Evolutionary conservation across 129 eudicot species (phyloP), one percentile per base, ranked within the genome.

Genomic region (Lactuca saligna): DNA sequence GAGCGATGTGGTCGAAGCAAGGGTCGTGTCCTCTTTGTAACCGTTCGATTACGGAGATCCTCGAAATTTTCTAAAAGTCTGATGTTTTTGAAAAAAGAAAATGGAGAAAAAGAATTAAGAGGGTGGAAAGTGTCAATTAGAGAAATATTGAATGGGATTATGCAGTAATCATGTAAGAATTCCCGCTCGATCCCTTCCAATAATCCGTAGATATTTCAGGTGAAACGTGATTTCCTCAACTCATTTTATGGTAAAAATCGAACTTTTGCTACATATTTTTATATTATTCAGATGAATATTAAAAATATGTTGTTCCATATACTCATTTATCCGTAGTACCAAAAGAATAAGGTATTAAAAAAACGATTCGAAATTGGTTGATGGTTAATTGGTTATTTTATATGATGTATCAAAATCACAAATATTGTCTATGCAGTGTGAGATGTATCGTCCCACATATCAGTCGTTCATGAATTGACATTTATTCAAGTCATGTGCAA

Each of bases 11-110:
- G 89, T 69, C 61, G 70, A 84, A 77, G 29, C 80, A 80, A 54
- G 85, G 85, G 35, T 15, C 76, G 64, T 84, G 85, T 65, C 89
- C 83, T 60, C 83, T 84, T 38, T 84, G 89, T 57, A 77, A 81
- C 70, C 79, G 79, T 62, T 69, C 51, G 50, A 78, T 84, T 15
- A 64, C 71, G 12, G 85, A 84, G 79, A 67, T 84, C 17, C 83
- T 84, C 65, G 85, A 84, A 51, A 84, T 80, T 10, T 84, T 84
- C 29, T 83, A 39, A 60, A 66, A 35, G 14, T 74, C 2, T 16
- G 48, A 17, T 58, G 57, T 33, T 7, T 32, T 8, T 11, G 53
- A 12, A 17, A 14, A 20, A 66, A 5, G 37, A 8, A 49, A 66
- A 29, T 8, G 6, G 60, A 32, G 15, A 49, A 8, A 17, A 34